These are phyloP conservation scores for Paxillus rubicundulus DNA, from an alignment of 768 basidiomycete species.

Conservation along the genomic window DNA sequence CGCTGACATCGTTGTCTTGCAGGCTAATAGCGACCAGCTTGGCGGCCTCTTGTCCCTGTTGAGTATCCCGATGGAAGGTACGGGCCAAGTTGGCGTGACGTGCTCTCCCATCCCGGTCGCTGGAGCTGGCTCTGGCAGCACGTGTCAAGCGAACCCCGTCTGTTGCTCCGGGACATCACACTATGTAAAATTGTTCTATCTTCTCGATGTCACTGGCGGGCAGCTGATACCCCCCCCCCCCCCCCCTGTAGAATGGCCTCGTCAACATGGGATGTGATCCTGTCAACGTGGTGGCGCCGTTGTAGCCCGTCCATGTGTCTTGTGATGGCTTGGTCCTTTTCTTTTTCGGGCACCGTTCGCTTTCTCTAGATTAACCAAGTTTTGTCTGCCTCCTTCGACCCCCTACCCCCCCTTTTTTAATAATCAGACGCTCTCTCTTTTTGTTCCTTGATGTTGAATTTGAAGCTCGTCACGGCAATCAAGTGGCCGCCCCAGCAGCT, in stretches of 20 bases:
- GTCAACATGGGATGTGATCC: constrained; percentile 27
- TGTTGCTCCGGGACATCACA: constrained; percentile 21
- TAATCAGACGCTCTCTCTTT: constrained; percentile 23
- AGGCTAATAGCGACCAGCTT: constrained; percentile 13
- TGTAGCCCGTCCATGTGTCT: constrained; percentile 1
- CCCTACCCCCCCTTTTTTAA: neutral
- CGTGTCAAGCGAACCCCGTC: constrained; percentile 18
- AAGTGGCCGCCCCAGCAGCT: neutral
- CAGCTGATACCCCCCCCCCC: no score
- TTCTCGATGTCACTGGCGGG: no score
- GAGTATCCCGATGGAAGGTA: neutral
- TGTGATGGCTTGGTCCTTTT: constrained; percentile 5
- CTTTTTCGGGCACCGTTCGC: constrained; percentile 12
- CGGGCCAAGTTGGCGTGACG: constrained; percentile 14
- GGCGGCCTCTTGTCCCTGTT: constrained; percentile 1
- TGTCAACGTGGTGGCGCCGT: neutral
- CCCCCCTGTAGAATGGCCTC: constrained; percentile 17
- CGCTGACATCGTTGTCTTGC: constrained; percentile 3
- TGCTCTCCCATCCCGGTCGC: constrained; percentile 16
- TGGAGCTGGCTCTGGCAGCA: constrained; percentile 24
- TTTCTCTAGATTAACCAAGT: constrained; percentile 15
- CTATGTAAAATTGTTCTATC: constrained; percentile 9
- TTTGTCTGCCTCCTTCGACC: constrained; percentile 13
- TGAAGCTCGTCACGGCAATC: neutral
- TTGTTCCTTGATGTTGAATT: constrained; percentile 19